Evolutionary conservation across 2,329 filamentous ascomycete genomes (phyloP), one percentile per base, ranked within the genome.

Genomic region (Dactylellina leptospora): DNA sequence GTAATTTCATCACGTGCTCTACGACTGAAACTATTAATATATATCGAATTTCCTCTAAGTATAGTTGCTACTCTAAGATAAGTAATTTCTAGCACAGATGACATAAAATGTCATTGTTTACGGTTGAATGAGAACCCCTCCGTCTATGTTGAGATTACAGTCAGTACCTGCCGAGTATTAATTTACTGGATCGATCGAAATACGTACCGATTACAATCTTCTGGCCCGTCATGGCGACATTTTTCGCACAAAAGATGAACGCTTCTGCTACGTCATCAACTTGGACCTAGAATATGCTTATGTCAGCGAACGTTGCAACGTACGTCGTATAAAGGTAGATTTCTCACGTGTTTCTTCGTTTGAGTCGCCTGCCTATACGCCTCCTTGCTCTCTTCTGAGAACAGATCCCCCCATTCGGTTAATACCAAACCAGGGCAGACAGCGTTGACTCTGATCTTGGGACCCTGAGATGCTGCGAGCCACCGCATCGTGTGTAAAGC

Each of bases 391-490:
- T 90, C 88, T 1, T 83, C 79, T 0, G 83, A 80, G 78, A 87
- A 91, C 73, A 79, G 81, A 48, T 84, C 79, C 10, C 87, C 87
- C 88, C 88, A 91, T 78, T 90, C 88, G 1, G 88, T 90, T 77
- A 88, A 80, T 75, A 90, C 77, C 75, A 90, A 80, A 0, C 87
- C 87, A 0, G 88, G 88, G 56, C 86, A 80, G 1, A 90, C 83
- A 40, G 86, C 86, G 78, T 90, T 90, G 27, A 88, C 82, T 42
- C 88, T 81, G 20, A 89, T 81, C 78, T 88, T 88, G 1, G 83
- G 81, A 0, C 87, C 87, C 74, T 88, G 84, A 11, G 85, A 86
- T 59, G 83, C 81, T 2, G 88, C 88, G 42, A 90, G 79, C 68
- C 86, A 85, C 76, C 87, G 88, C 81, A 87, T 87, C 47, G 90